Evolutionary conservation across 441 rosid genomes (phyloP), one percentile per base, ranked within the genome.

Genomic region (Monsonia emarginata): DNA sequence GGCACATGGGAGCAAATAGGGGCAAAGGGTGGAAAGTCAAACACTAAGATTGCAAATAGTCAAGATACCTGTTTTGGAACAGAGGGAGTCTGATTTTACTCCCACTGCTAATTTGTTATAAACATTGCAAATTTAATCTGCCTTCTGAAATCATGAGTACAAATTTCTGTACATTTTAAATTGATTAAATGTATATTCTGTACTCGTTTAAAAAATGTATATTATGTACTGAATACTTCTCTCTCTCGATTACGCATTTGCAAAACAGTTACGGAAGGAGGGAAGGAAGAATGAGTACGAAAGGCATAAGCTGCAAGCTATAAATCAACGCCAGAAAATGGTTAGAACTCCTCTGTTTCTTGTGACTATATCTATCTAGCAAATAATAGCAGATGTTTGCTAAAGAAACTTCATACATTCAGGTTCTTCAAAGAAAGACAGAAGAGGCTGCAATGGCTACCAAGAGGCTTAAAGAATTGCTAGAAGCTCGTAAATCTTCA

Each of bases 361-460:
- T 60, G 22, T 38, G 21, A 34, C 5, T 56, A 13, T 57, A 26
- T 5, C 10, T 26, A 25, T 56, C 19, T 13, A n/a, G 9, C 34
- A 57, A 26, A 57, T 27, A 5, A 14, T 57, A 26, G 21, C 34
- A 57, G 61, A 27, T 57, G 30, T 71, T 72, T 36, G 69, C 63
- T 40, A 8, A 67, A 64, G 32, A 34, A 19, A 18, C 64, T 72
- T 74, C 40, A 70, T 52, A 16, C 56, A 66, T 72, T 66, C 82
- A 95, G 99, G 97, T 95, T 84, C 97, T 95, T 68, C 99, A 95
- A 59, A 86, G 99, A 78, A 95, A 95, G 83, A 95, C 99, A 48
- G 99, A 91, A 78, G 99, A 95, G 81, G 97, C 99, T 73, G 93
- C 99, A 70, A 82, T 89, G 91, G 97, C 97, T 44, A 95, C 97